Evolutionary conservation across 2,329 filamentous ascomycete species (phyloP), one percentile per base, ranked within the genome.

Genomic region (Fusarium dimerum): DNA sequence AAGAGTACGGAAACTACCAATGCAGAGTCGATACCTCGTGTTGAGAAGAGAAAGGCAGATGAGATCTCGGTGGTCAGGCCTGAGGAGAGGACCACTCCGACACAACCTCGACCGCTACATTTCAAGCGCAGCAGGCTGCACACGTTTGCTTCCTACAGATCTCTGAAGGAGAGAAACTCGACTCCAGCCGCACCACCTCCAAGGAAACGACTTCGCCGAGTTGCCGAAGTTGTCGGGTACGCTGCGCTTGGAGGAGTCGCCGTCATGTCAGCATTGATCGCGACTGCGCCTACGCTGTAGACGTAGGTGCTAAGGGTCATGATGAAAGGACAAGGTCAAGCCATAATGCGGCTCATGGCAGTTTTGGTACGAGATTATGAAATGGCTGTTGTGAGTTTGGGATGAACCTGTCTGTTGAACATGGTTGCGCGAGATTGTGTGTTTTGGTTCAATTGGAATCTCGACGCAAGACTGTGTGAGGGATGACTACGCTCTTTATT

Each of bases 231-330:
- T 0, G 55, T 73, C 20, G 70, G 72, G 9, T 70, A 68, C 38
- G 71, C 68, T 11, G 68, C 72, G 6, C 57, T 74, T 3, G 72
- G 72, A 8, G 72, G 72, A 17, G 61, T 71, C 8, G 71, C 71
- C n/a, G 72, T 73, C 39, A 68, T 74, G 66, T 70, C 71, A 20
- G 72, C 70, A 4, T 55, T 74, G 36, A 74, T 74, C 46, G 72
- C 70, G 17, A 74, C 71, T 3, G 72, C 72, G 3, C 72, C 72
- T 3, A 57, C 60, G 11, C 52, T 66, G 39, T 56, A 50, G 48
- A 52, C 32, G n/a, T n/a, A n/a, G n/a, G n/a, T n/a, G n/a, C n/a
- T n/a, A n/a, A 40, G 15, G 17, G 13, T 40, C 8, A 6, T 40
- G 17, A 47, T 11, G 30, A 32, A n/a, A n/a, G n/a, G n/a, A n/a